Percentiles rank a stretch among this genome's conserved stretches.
Conservation (phyloP, 2,329 filamentous ascomycete genomes). For the Epichloe gansuensis region DNA sequence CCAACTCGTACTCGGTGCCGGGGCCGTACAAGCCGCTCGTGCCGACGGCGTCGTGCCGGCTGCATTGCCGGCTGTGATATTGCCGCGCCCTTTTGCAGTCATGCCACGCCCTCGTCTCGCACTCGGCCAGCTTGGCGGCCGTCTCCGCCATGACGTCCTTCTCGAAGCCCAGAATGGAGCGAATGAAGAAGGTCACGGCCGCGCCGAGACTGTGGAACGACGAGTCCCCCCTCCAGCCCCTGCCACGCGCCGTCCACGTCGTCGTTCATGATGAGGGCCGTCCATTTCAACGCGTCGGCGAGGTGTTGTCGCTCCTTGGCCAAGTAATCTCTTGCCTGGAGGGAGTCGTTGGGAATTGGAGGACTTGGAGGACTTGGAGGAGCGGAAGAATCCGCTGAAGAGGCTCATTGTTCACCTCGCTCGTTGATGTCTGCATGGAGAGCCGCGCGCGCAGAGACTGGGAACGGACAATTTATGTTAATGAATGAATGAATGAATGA, state of each 20-base stretch:
- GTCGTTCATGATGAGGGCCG: slow-evolving; percentile 71
- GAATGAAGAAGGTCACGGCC: slow-evolving; percentile 73
- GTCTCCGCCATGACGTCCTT: slow-evolving; percentile 84
- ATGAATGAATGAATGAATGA: too few species aligned
- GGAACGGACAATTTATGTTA: too few species aligned
- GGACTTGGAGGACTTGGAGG: slow-evolving; percentile 17
- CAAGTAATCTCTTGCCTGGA: slow-evolving; percentile 15
- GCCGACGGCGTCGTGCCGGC: slow-evolving; percentile 28
- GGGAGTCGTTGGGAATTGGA: slow-evolving; percentile 20
- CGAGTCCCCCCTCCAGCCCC: slow-evolving; percentile 60
- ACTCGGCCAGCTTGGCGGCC: slow-evolving; percentile 55
- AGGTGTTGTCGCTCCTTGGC: slow-evolving; percentile 42
- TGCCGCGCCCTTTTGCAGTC: slow-evolving; percentile 67
- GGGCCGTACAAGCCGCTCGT: slow-evolving; percentile 54
- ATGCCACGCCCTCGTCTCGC: slow-evolving; percentile 63
- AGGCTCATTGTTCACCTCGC: slow-evolving; percentile 28
- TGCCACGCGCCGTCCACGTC: slow-evolving; percentile 76
- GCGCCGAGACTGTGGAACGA: slow-evolving; percentile 81
- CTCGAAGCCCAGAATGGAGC: slow-evolving; percentile 80
- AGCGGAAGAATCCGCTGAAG: slow-evolving; percentile 40
- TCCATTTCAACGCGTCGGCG: slow-evolving; percentile 49
- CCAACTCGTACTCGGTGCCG: slow-evolving; percentile 77
- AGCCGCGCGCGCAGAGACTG: too few species aligned
- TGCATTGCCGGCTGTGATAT: slow-evolving; percentile 32
- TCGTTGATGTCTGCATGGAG: too few species aligned